Evolutionary conservation across 2,329 filamentous ascomycete species (phyloP), one percentile per base, ranked within the genome.

Genomic region (Ceratocystis cacaofunesta): DNA sequence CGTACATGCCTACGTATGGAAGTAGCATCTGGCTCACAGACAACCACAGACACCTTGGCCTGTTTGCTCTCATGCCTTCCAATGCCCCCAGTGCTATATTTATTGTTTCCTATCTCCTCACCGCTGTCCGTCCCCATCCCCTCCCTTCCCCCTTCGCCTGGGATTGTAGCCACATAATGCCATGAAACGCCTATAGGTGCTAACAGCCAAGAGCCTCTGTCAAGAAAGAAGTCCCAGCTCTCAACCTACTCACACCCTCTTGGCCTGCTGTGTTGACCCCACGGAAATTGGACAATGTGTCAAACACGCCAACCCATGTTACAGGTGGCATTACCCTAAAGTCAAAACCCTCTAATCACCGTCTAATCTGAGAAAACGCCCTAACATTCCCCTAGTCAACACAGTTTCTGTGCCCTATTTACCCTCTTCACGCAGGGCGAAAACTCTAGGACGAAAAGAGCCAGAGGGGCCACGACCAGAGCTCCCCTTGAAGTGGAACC

Each of bases 301-400:
- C 52, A 58, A 58, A 58, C 52, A 58, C 36, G 17, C 52, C 36
- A 41, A 58, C 12, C 52, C 17, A 30, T 58, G 52, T 58, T 58
- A 58, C 52, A 58, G 52, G 52, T 58, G 52, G 28, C 52, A 58
- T 58, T 58, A 36, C 52, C 52, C 52, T 58, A 58, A 58, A n/a
- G 52, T 5, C 22, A 32, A 19, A 30, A 36, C 28, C 52, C 28
- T 58, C 25, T 30, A 32, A 58, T 17, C 52, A 6, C 17, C 3
- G 25, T 30, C 22, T 30, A 22, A n/a, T 41, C 36, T 41, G 36
- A 1, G 36, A 41, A 41, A 41, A 41, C 36, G 10, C 36, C 36
- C 36, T 41, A 41, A 41, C 44, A 17, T 6, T 6, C 17, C 17
- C 44, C 44, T 5, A 19, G 5, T 19, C 46, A 19, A 8, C 46